A percentile compares a stretch with the other conserved stretches of the same genome.
Conservation (phyloP, 257 asterid genomes). For the Echium plantagineum region DNA sequence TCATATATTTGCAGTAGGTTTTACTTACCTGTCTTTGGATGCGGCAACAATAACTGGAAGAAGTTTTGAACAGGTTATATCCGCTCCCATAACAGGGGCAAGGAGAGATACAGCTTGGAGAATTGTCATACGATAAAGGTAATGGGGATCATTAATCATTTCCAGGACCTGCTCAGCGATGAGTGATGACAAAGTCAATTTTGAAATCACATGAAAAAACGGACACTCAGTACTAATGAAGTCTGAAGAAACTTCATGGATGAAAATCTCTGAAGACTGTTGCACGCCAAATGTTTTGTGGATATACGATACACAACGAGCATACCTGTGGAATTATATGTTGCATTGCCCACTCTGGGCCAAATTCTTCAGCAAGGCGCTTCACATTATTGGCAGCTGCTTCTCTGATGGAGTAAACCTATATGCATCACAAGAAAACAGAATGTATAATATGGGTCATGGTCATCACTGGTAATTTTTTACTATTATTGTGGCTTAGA, state of each 20-base stretch:
- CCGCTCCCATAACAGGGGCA: constrained; percentile 47
- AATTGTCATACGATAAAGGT: constrained; percentile 49
- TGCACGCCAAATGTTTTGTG: background rate
- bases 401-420: constrained; percentile 79
- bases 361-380: constrained; percentile 83
- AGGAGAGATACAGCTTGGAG: constrained; percentile 47
- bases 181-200: constrained; percentile 1
- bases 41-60: constrained; percentile 49
- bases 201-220: background rate
- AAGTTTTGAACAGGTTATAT: constrained; percentile 37
- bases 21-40: constrained; percentile 60
- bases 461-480: background rate
- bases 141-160: constrained; percentile 46
- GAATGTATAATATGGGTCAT: background rate
- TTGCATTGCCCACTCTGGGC: constrained; percentile 95
- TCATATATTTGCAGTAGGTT: background rate
- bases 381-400: constrained; percentile 77
- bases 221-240: background rate
- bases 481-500: background rate
- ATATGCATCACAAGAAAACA: constrained; percentile 4
- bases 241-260: background rate
- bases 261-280: background rate
- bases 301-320: background rate
- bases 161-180: constrained; percentile 30
- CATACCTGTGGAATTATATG: constrained; percentile 81